Percentiles rank a stretch among this genome's conserved stretches.
These are phyloP conservation scores for Pythium pyrilobum DNA, from an alignment of 352 stramenopile species.

Conservation along the genomic window DNA sequence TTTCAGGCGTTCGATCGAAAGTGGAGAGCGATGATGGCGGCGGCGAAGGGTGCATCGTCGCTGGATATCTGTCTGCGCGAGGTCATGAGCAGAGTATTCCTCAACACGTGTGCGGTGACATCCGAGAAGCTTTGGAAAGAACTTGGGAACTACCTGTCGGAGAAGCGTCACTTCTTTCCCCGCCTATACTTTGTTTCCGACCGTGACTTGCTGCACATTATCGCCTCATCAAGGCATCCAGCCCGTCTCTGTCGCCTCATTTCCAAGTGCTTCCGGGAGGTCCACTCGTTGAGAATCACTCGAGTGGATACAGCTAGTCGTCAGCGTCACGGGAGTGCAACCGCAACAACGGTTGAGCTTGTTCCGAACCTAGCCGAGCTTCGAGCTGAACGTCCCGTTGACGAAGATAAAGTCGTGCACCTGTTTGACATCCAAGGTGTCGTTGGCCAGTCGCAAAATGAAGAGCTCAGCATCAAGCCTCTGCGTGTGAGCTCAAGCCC, in stretches of 20 bases:
- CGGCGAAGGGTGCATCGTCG: constrained; percentile 38
- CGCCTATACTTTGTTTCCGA: constrained; percentile 65
- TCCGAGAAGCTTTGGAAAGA: constrained; percentile 59
- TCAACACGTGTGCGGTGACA: constrained; percentile 30
- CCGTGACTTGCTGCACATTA: constrained; percentile 49
- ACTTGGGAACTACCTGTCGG: constrained; percentile 43
- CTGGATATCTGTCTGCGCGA: constrained; percentile 52
- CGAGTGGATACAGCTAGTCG: constrained; percentile 3
- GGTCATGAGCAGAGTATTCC: constrained; percentile 49
- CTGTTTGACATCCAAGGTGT: constrained; percentile 41
- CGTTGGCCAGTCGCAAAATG: constrained; percentile 17
- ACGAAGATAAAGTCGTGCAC: constrained; percentile 8
- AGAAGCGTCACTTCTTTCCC: constrained; percentile 53
- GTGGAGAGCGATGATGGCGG: constrained; percentile 63
- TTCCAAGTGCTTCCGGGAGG: constrained; percentile 46
- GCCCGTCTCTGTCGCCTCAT: constrained; percentile 30
- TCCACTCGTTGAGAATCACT: constrained; percentile 27
- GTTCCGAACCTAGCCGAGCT: background rate
- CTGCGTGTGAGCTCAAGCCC: constrained; percentile 37
- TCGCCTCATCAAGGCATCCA: constrained; percentile 36
- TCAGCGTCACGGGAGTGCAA: background rate
- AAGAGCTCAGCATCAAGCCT: constrained; percentile 34
- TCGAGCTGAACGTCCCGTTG: background rate
- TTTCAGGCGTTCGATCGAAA: constrained; percentile 65
- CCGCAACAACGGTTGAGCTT: background rate